phyloP scores from a whole-genome alignment of 2,329 filamentous ascomycete species.

The Sporothrix mexicana region DNA sequence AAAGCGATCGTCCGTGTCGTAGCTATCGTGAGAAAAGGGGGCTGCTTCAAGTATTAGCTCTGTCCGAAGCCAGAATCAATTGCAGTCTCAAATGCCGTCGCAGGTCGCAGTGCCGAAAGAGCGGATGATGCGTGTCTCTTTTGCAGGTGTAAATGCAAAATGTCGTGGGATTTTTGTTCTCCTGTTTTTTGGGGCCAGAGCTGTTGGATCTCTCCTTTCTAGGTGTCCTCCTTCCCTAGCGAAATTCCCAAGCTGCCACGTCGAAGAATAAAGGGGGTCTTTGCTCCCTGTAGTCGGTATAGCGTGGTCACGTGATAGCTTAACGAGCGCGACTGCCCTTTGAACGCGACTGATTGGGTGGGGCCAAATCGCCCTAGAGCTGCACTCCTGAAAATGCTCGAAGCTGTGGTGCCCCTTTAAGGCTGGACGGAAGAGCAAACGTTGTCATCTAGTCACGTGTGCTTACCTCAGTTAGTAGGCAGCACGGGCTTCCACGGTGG shows the following conservation, averaged over 20 bases:
- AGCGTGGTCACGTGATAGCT: conserved; percentile 26
- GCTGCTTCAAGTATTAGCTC: background rate
- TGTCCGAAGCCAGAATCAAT: background rate
- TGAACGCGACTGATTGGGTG: conserved; percentile 30
- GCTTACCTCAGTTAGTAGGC: background rate
- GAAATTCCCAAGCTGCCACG: conserved; percentile 32
- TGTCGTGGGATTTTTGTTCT: conserved; percentile 17
- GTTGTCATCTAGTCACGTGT: conserved; percentile 25
- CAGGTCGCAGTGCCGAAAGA: conserved; percentile 6
- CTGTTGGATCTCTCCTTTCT: conserved; percentile 29
- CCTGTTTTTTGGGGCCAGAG: conserved; percentile 14
- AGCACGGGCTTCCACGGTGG: conserved; percentile 10
- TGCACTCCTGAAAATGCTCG: conserved; percentile 23
- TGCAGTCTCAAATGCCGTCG: background rate
- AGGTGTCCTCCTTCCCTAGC: conserved; percentile 22
- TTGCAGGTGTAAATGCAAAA: conserved; percentile 12
- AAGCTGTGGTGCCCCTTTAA: background rate
- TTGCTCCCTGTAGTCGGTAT: conserved; percentile 11
- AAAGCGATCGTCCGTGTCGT: background rate
- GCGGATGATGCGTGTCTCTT: conserved; percentile 14
- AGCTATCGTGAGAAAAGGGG: conserved; percentile 6
- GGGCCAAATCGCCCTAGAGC: conserved; percentile 16
- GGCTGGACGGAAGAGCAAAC: too few relatives aligned
- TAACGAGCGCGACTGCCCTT: conserved; percentile 24
- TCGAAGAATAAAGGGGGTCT: conserved; percentile 28